Evolutionary conservation across 2,329 filamentous ascomycete species (phyloP), one percentile per base, ranked within the genome.

Genomic region (Diaporthe citrichinensis): DNA sequence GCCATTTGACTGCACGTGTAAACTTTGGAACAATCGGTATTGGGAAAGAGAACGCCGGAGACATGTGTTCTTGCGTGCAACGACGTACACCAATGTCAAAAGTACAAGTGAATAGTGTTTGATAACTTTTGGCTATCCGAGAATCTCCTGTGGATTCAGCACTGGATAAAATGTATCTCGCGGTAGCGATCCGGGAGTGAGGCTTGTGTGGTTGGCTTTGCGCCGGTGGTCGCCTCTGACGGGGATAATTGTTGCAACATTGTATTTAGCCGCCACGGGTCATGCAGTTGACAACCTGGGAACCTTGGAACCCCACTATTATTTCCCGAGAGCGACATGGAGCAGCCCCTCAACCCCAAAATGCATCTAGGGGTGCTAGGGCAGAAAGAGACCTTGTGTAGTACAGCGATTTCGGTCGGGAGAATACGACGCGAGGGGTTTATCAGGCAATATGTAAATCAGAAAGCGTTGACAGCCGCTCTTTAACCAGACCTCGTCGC

Each of bases 371-470:
- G 61, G 15, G 17, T 49, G 61, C 46, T 39, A 53, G 23, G 31
- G 53, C 46, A 20, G 31, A 31, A 53, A 53, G 44, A 51, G 28
- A 28, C 23, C 34, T 9, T 28, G 25, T 69, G 65, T 12, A 23
- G 15, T 41, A 14, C n/a, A 69, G 23, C 49, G 46, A 41, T 65
- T 41, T 23, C 59, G 46, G 55, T 72, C 75, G 75, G 75, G 73
- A 61, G 55, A 75, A 76, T 75, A 58, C 39, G 55, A 73, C 46
- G 71, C 75, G 75, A 76, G 69, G 67, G 51, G 53, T 20, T 36
- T n/a, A n/a, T 49, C 7, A 31, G 39, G 59, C 41, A 51, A 53
- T 57, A 55, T 72, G 61, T 53, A 31, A 41, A 46, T 17, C 49
- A 25, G 14, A 28, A 69, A 28, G n/a, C 3, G 31, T 68, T 68